Evolutionary conservation across 208 protist species (phyloP), one percentile per base, ranked within the genome.

Genomic region (Leptomonas pyrrhocoris): DNA sequence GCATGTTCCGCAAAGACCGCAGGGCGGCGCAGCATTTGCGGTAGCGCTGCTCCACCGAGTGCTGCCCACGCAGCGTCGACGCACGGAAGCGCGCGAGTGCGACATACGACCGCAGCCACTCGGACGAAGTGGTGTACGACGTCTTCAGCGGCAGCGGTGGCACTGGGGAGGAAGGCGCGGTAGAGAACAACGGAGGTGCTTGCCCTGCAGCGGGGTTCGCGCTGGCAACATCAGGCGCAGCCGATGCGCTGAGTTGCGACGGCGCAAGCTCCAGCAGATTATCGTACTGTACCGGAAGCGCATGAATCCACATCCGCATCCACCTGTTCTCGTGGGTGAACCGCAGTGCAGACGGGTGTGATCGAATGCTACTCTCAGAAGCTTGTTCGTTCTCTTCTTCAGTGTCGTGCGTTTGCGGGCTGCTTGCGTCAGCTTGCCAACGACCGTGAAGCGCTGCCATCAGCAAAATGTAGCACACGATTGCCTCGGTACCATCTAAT

Each of bases 261-360:
- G 57, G 65, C 30, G 55, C 50, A 12, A 96, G 79, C 70, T 96
- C 91, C 16, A 96, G 79, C 38, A 94, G 77, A 73, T 96, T 96
- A 70, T 96, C 85, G 66, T 93, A 94, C 56, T 74, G 73, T 12
- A 59, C 31, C 27, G 91, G 91, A 61, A 96, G 73, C 2, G 77
- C 77, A 30, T 72, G 64, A 50, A 96, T 65, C 89, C 91, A 96
- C 62, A 48, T 54, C 40, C 67, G 70, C 84, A 94, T 91, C 88
- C 91, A 96, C 36, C 63, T 57, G 45, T 88, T 90, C 56, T 85
- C 79, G 69, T 84, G 84, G 2, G 74, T 70, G 74, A 77, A 81
- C 42, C 57, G 54, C 34, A 91, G 38, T 50, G 45, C 30, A 9
- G 53, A 23, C 9, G 65, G 30, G 15, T 27, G 40, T 4, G 60